Evolutionary conservation across 495 filamentous ascomycete species (phyloP).

Genomic region (Sporormia fimetaria): DNA sequence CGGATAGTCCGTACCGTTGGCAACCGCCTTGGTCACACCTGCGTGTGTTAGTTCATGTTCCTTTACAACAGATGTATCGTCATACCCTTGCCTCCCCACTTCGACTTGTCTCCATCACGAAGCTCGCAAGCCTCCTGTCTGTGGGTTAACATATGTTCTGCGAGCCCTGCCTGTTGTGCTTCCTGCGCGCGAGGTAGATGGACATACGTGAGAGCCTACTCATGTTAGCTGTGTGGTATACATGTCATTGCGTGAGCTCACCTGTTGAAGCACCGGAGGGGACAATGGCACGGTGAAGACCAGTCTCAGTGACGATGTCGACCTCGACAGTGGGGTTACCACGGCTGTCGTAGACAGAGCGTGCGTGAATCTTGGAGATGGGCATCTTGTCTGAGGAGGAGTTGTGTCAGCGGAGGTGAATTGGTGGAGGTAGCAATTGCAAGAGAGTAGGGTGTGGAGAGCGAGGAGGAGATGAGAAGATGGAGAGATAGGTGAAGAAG

Average conservation of each 20-base stretch:
- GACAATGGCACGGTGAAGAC: conserved; percentile 96
- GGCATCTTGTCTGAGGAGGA: conserved; percentile 50
- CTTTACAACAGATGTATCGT: conserved; percentile 1
- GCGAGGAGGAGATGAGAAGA: conserved; percentile 9
- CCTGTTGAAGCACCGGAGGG: conserved; percentile 96
- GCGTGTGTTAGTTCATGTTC: conserved; percentile 10
- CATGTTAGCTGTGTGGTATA: conserved; percentile 15
- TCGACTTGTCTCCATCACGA: conserved; percentile 94
- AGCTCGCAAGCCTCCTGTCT: conserved; percentile 98
- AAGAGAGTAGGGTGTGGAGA: background rate
- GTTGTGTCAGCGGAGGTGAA: conserved; percentile 10
- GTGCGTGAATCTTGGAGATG: conserved; percentile 97
- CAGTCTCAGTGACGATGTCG: conserved; percentile 90
- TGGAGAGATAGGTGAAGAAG: background rate
- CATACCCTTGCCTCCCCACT: conserved; percentile 87
- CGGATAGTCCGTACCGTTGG: too few species aligned
- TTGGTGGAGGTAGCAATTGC: conserved; percentile 7
- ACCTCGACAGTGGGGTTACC: conserved; percentile 95
- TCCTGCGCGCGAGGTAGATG: too few species aligned
- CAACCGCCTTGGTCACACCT: conserved; percentile 84
- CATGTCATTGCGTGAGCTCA: conserved; percentile 34
- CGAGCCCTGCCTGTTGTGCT: too few species aligned
- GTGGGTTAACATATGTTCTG: too few species aligned
- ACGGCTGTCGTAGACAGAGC: conserved; percentile 98
- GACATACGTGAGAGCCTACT: too few species aligned